Evolutionary conservation across 163 green algal species (phyloP), one percentile per base, ranked within the genome.

Genomic region (Trebouxia gelatinosa): DNA sequence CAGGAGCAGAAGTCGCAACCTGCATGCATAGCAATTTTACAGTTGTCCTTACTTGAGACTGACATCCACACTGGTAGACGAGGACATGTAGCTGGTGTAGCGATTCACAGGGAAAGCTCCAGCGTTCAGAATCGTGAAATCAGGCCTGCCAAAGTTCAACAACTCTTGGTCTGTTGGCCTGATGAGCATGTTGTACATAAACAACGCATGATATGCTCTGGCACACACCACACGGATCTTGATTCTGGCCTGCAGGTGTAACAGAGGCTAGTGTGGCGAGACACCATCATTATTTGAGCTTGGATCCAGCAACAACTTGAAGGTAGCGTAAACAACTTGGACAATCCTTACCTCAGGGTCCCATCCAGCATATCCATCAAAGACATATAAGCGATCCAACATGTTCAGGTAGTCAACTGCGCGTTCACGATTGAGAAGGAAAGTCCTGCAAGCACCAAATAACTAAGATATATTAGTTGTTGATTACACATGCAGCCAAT

Each of bases 151-250:
- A 86, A 98, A 98, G 71, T 88, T 75, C 31, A 89, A 79, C 72
- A 99, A 88, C 90, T 99, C 94, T 61, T 94, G 85, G 38, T 89
- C 79, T 5, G 85, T 95, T 32, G 95, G 95, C 11, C 95, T 79
- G 79, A 99, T 98, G 78, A 98, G 90, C 94, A 98, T 98, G 90
- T 98, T 98, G 88, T 94, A 85, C 94, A 97, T 97, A 88, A 98
- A 98, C 16, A 98, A 87, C 17, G 65, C 78, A 77, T 86, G 94
- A 85, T 97, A 97, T n/a, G 94, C 88, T 32, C 93, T 86, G 35
- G 89, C 87, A 76, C 90, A 94, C 62, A 98, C 87, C 19, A 98
- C 88, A 31, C 93, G 87, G 68, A 98, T 89, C 83, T 96, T 94
- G 71, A 92, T 82, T n/a, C 85, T 85, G 5, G 85, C 86, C 77